Evolutionary conservation across 2,329 filamentous ascomycete species (phyloP), one percentile per base, ranked within the genome.

Genomic region (Nemania sp.): DNA sequence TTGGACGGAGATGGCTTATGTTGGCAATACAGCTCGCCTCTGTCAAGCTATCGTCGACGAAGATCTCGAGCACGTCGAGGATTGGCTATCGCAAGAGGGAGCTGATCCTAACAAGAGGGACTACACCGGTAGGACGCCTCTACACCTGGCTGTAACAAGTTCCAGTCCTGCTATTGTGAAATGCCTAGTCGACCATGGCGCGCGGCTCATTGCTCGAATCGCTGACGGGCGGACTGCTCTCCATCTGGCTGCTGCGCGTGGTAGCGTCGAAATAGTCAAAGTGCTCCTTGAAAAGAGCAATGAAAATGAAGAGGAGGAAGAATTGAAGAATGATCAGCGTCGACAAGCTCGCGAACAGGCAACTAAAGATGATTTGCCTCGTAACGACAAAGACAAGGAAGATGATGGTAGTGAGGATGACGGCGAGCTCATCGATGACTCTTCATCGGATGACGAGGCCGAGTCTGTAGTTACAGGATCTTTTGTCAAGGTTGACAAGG

Each of bases 1-100:
- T 66, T 95, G 90, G 89, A 94, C 90, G 0, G 89, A 92, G 60
- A 94, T 95, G 90, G 90, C 90, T 0, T 96, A 95, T 61, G 80
- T 95, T 30, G 89, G 90, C 9, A 89, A 91, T 61, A 92, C 89
- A 1, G 84, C 83, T 31, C 78, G 81, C 14, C 77, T 96, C 2
- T 95, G 89, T 64, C 87, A 91, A 65, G 90, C 89, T 1, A 95
- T 96, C 52, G 83, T 92, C 3, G 85, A 91, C 61, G 77, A 80
- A 1, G 86, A 95, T 68, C 62, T 87, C 3, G 84, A 89, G 31
- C 80, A 83, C 57, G 87, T 95, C 3, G 71, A 83, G 61, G 82
- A 85, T 60, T 95, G 89, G 86, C 77, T 84, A 20, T 72, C 76
- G 4, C 83, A 88, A 63, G 84, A 90, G 53, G 85, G 76, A 2